Evolutionary conservation across 176 grass and related monocot species (phyloP), one percentile per base, ranked within the genome.

Genomic region (Juncus inflexus): DNA sequence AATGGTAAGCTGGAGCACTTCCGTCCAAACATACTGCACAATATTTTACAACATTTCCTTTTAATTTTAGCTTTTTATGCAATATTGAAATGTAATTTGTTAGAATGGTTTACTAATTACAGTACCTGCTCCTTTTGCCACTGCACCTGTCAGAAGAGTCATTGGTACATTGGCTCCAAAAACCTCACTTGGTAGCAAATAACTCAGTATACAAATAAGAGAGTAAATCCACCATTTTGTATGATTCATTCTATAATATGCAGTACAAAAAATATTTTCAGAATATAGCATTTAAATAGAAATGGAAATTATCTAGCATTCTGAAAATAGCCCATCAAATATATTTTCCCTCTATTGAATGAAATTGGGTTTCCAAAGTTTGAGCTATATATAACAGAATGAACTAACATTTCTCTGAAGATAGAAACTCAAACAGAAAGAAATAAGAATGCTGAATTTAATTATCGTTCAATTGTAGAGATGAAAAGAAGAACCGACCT

Each of bases 11-110:
- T n/a, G 86, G 86, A 8, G 86, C 41, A n/a, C 90, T 95, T 10
- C 90, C 90, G 73, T 95, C 86, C 80, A 95, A 60, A 39, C 90
- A 95, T 7, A 95, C 90, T 95, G 72, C 52, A 67, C 10, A 58
- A 1, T 8, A 1, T 39, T 12, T 57, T n/a, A 28, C 11, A 69
- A 50, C 15, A 15, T 37, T 55, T 37, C 28, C 35, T 12, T 9
- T 8, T 6, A 15, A 50, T 52, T n/a, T n/a, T 60, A 15, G 28
- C 38, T 5, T 4, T 28, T 28, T 0, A 28, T 28, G 19, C 19
- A 28, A 28, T 28, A 7, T 2, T 4, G 2, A 7, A 28, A 12
- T 3, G 50, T 9, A 60, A 63, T 11, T 15, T 19, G 8, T 35
- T 3, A 53, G 35, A 40, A 3, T 4, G 35, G 19, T 55, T 38